phyloP scores from a whole-genome alignment of 73 alveolate species.

The Paramecium tetraurelia region DNA sequence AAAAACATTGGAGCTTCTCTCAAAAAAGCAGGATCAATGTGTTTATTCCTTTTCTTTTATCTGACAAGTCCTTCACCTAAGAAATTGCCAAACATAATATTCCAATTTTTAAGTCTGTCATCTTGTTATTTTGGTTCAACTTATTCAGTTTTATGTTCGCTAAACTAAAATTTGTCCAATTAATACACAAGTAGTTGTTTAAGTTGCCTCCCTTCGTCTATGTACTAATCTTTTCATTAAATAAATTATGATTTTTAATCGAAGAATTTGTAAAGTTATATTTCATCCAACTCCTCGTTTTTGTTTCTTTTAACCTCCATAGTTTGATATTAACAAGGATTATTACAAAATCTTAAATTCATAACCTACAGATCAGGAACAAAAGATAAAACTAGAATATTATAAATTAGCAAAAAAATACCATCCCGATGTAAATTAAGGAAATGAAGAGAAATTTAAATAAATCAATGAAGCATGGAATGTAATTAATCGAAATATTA shows the following conservation, averaged over 20 bases:
- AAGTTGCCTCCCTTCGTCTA: not conserved
- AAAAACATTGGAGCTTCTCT: not conserved
- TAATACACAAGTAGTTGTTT: not conserved
- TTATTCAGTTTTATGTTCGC: not conserved
- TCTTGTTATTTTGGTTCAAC: not conserved
- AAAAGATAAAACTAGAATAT: conserved; percentile 88
- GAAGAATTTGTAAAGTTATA: conserved; percentile 2
- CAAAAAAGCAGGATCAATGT: conserved; percentile 23
- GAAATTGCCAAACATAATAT: not conserved
- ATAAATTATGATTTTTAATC: conserved; percentile 1
- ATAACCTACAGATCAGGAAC: conserved; percentile 73
- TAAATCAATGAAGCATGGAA: conserved; percentile 72
- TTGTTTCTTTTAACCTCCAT: conserved; percentile 12
- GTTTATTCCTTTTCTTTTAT: not conserved
- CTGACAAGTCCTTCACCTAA: not conserved
- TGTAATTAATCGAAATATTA: not conserved
- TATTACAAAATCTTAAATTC: conserved; percentile 73
- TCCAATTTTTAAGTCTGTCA: not conserved
- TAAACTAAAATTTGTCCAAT: not conserved
- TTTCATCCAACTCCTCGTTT: not conserved
- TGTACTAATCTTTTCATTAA: not conserved
- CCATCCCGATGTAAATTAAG: conserved; percentile 89
- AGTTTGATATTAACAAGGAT: conserved; percentile 13
- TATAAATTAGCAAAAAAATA: conserved; percentile 89
- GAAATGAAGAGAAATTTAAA: conserved; percentile 73